These are phyloP conservation scores for Trichosporon ovoides DNA, from an alignment of 1,284 basidiomycete species.

Conservation along the genomic window DNA sequence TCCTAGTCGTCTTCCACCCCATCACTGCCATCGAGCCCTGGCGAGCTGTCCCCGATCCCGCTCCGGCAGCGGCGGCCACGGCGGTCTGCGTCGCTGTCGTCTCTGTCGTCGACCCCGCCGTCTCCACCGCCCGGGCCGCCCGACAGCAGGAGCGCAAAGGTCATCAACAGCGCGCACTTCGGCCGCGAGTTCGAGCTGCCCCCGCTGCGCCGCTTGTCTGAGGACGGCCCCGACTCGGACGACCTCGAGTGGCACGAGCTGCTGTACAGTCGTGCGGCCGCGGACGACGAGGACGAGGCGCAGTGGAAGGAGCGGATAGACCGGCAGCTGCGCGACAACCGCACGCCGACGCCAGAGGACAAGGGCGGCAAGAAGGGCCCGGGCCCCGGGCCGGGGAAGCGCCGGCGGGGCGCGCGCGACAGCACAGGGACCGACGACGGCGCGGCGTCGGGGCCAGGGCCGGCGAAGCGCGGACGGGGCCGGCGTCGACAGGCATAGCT, in stretches of 20 bases:
- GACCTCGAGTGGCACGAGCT: slow-evolving; percentile 7
- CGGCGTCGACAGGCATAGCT: slow-evolving; percentile 1
- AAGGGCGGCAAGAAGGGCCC: slow-evolving; percentile 2
- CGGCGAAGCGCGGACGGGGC: slow-evolving; percentile 6
- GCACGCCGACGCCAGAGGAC: not conserved
- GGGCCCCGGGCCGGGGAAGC: not conserved
- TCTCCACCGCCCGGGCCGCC: slow-evolving; percentile 1
- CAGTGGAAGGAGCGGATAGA: slow-evolving; percentile 10
- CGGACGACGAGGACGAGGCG: slow-evolving; percentile 6
- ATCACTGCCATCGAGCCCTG: slow-evolving; percentile 19
- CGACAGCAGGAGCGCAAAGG: slow-evolving; percentile 9
- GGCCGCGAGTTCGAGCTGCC: slow-evolving; percentile 17
- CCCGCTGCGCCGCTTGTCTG: not conserved
- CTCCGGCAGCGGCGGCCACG: slow-evolving; percentile 15
- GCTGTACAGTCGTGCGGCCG: slow-evolving; percentile 7
- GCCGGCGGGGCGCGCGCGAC: slow-evolving; percentile 4
- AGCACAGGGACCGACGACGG: slow-evolving; percentile 6
- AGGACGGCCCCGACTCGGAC: slow-evolving; percentile 7
- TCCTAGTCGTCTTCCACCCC: slow-evolving; percentile 17
- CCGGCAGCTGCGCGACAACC: not conserved
- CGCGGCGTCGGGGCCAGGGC: not conserved
- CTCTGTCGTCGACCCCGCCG: slow-evolving; percentile 12
- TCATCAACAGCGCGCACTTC: slow-evolving; percentile 22
- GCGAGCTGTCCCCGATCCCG: slow-evolving; percentile 18
- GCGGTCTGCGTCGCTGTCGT: slow-evolving; percentile 13